Conservation (phyloP, 805 yeast species). For the Candida hungchunana region DNA sequence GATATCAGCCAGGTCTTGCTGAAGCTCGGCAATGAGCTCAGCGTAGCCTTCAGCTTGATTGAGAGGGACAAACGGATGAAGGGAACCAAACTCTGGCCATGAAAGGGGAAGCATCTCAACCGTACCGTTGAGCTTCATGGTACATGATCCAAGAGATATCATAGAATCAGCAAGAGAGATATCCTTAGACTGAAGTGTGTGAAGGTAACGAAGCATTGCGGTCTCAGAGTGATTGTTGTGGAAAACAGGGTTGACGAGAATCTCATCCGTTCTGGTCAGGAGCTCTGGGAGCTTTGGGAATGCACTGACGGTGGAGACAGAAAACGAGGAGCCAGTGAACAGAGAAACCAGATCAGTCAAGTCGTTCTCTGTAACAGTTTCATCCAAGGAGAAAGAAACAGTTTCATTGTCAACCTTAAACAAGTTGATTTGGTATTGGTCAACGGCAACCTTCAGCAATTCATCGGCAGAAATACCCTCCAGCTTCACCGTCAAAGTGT, state of each 20-base stretch:
- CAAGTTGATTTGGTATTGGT: constrained; percentile 65
- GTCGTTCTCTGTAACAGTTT: constrained; percentile 58
- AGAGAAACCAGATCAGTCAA: constrained; percentile 56
- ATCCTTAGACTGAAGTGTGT: constrained; percentile 80
- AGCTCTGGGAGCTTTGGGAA: constrained; percentile 50
- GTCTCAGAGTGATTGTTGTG: constrained; percentile 90
- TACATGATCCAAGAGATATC: constrained; percentile 97
- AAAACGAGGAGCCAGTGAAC: constrained; percentile 44
- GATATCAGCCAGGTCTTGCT: constrained; percentile 79
- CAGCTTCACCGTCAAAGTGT: constrained; percentile 71
- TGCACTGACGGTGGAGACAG: constrained; percentile 23
- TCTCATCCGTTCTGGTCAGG: constrained; percentile 50
- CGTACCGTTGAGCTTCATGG: constrained; percentile 95
- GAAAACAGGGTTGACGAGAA: constrained; percentile 75
- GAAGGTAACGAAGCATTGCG: constrained; percentile 87
- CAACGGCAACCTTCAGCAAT: constrained; percentile 54
- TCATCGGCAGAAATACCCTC: constrained; percentile 48
- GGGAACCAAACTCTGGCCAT: constrained; percentile 84
- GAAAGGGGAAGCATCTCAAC: constrained; percentile 92
- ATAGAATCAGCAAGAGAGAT: constrained; percentile 91
- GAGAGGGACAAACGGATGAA: constrained; percentile 91
- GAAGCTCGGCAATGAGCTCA: constrained; percentile 71
- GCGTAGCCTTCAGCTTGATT: constrained; percentile 87
- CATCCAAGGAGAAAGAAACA: constrained; percentile 86
- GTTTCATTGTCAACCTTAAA: constrained; percentile 59